These are phyloP conservation scores for Solanum raphanifolium DNA, from an alignment of 257 asterid genomes.

Conservation along the genomic window DNA sequence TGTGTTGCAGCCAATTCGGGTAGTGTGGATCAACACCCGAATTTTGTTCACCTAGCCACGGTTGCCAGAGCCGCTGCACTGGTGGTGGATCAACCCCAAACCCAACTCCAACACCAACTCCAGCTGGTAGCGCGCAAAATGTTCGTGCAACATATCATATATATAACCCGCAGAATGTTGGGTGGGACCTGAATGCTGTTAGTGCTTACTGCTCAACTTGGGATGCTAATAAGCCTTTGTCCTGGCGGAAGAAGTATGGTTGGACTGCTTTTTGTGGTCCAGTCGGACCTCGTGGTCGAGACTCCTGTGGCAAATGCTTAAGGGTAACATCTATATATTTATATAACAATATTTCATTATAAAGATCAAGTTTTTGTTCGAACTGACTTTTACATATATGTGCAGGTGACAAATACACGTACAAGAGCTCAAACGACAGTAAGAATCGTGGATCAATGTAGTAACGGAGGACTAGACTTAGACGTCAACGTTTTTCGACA, in stretches of 20 bases:
- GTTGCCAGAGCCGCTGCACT: background rate
- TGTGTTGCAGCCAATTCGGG: background rate
- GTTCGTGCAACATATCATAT: constrained; percentile 18
- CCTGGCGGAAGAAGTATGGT: constrained; percentile 11
- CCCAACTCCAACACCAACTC: background rate
- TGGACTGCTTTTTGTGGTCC: constrained; percentile 35
- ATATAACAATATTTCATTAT: too few relatives aligned
- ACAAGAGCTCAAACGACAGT: constrained; percentile 11
- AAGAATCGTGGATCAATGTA: constrained; percentile 27
- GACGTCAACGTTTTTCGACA: constrained; percentile 3
- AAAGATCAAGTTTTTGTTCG: too few relatives aligned
- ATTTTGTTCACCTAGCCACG: background rate
- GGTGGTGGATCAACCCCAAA: background rate
- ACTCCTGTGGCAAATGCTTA: constrained; percentile 18
- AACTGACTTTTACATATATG: too few relatives aligned
- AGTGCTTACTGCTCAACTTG: constrained; percentile 23
- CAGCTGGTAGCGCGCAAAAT: constrained; percentile 1
- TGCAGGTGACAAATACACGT: constrained; percentile 15
- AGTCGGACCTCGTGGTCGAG: constrained; percentile 18
- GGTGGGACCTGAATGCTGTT: constrained; percentile 11
- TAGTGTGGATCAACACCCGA: background rate
- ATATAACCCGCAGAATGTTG: constrained; percentile 13
- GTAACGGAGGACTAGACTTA: constrained; percentile 22
- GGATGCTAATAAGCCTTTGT: constrained; percentile 15
- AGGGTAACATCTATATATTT: constrained; percentile 8